These are phyloP conservation scores for Lolium rigidum DNA, from an alignment of 176 grass and related monocot species.

Conservation along the genomic window DNA sequence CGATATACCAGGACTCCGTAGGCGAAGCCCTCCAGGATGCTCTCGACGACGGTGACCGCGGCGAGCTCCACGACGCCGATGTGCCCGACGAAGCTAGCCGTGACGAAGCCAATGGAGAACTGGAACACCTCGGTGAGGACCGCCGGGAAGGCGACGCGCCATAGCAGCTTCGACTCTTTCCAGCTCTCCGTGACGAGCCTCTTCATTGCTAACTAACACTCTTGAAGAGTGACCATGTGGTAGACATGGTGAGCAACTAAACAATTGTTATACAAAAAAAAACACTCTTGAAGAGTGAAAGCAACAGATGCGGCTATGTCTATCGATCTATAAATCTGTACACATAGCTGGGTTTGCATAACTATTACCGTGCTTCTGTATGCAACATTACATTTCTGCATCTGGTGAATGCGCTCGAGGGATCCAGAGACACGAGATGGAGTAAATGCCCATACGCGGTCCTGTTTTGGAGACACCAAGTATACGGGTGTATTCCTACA, in stretches of 20 bases:
- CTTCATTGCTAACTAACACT: neutral
- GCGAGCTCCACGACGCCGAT: slow-evolving; percentile 67
- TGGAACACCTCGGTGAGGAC: slow-evolving; percentile 71
- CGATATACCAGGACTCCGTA: slow-evolving; percentile 47
- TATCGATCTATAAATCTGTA: neutral
- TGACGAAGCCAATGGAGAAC: slow-evolving; percentile 72
- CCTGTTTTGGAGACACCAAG: neutral
- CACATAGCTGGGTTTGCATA: neutral
- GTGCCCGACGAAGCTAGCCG: slow-evolving; percentile 65
- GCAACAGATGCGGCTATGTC: neutral
- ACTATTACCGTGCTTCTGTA: neutral
- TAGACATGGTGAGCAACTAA: too few relatives aligned
- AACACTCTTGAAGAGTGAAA: neutral
- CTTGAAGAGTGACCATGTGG: neutral
- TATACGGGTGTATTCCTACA: neutral
- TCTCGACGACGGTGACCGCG: slow-evolving; percentile 59
- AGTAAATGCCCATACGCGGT: neutral
- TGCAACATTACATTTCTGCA: neutral
- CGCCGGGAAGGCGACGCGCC: slow-evolving; percentile 59
- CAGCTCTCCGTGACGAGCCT: slow-evolving; percentile 30
- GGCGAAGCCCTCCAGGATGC: slow-evolving; percentile 61
- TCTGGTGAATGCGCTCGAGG: neutral
- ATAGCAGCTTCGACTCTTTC: slow-evolving; percentile 61
- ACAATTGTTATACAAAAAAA: too few relatives aligned
- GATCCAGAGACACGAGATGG: neutral